Base-by-base conservation (phyloP, 2,329 filamentous ascomycete species). In the Stachybotrys elegans region DNA sequence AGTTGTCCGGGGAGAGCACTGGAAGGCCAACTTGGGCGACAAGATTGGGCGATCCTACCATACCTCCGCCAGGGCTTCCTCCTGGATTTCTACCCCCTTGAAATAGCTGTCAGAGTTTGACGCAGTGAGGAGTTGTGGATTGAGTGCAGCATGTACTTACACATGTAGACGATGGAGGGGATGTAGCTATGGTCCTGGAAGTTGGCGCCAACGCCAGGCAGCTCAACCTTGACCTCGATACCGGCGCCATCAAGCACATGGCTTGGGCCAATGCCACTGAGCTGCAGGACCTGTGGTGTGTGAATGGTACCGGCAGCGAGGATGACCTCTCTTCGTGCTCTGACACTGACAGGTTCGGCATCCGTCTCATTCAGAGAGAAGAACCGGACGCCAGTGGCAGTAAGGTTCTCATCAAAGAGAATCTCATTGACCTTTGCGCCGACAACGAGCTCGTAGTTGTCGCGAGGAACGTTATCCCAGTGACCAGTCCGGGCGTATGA, bases 201-300 rank as follows among this genome's bases (percentile, higher is more conserved):
- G 48, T 68, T 68, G 20, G 64, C 57, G 5, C 72, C 73, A 4
- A 76, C 72, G 3, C 66, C 66, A 1, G 72, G 67, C 2, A 70
- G 55, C 44, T 74, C 62, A 22, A 67, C 57, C 2, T 69, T 48
- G 0, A 69, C 52, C 0, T 57, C 47, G 25, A 76, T 68, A 0
- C 58, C 59, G 4, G 66, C 58, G 4, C 55, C 45, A 9, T 56
- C 43, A 2, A 76, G 54, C 3, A 66, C 54, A 1, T 56, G 53
- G 6, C 54, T 54, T 4, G 62, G 58, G 0, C 71, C 71, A 19
- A 76, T 64, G 16, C 71, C 71, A 41, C 68, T 72, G 6, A 68
- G 58, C 50, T 72, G 65, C 2, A 75, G 59, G 0, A 75, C 53
- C 42, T 69, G 64, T 19, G 57, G 70, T 36, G 55, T 71, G 48